Evolutionary conservation across 495 filamentous ascomycete genomes (phyloP).

Genomic region (Penicillium goetzii): DNA sequence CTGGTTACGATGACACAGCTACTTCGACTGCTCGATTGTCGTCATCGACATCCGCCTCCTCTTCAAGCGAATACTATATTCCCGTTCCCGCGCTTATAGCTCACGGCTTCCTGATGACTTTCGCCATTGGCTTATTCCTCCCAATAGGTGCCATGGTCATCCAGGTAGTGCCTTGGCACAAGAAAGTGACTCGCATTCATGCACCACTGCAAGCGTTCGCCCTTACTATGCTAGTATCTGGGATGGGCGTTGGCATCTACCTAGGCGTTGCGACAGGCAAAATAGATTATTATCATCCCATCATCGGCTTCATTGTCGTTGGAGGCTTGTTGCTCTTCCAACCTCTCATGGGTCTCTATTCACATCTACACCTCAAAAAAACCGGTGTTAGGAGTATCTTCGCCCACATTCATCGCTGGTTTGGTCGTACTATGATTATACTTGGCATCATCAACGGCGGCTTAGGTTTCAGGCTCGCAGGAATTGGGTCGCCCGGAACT

Average conservation of each 20-base stretch:
- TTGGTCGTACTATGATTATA: background rate
- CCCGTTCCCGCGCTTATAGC: background rate
- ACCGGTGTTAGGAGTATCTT: background rate
- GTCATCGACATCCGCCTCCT: background rate
- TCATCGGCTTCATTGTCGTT: background rate
- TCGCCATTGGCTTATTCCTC: background rate
- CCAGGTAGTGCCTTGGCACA: background rate
- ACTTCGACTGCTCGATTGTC: too few relatives aligned
- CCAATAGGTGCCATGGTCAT: background rate
- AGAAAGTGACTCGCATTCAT: background rate
- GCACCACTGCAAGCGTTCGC: background rate
- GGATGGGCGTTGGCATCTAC: background rate
- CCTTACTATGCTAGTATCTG: background rate
- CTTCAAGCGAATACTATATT: background rate
- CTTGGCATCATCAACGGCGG: background rate
- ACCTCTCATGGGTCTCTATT: background rate
- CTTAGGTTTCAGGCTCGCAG: background rate
- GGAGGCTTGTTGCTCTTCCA: constrained; percentile 1
- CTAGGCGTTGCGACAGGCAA: background rate
- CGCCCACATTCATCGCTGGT: background rate
- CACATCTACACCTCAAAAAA: background rate
- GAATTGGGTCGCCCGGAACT: background rate
- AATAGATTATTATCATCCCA: constrained; percentile 1
- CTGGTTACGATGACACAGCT: background rate
- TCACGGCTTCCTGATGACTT: background rate